phyloP scores from a whole-genome alignment of 805 yeast species.

The Wickerhamomyces chambardii region DNA sequence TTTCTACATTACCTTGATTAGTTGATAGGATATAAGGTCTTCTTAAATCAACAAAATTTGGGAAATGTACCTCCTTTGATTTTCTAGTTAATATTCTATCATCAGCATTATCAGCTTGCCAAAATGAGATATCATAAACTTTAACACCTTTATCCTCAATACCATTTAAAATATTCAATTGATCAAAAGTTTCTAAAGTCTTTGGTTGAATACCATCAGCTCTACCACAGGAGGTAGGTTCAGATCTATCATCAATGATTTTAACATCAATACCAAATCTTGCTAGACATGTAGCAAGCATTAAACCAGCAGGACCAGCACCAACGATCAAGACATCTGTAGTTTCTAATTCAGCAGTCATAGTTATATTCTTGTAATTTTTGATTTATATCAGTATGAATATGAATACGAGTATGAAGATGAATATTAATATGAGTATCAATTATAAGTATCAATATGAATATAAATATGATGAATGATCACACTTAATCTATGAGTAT shows the following conservation, averaged over 20 bases:
- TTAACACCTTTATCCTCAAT: slow-evolving; percentile 18
- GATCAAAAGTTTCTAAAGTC: slow-evolving; percentile 21
- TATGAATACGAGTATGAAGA: no score
- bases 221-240: slow-evolving; percentile 20
- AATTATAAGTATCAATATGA: no score
- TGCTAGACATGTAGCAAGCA: slow-evolving; percentile 22
- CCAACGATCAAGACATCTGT: slow-evolving; percentile 27
- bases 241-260: slow-evolving; percentile 22
- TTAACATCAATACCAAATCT: slow-evolving; percentile 18
- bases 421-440: no score
- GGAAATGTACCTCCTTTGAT: background rate
- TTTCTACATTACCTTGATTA: slow-evolving; percentile 25
- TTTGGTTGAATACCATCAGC: slow-evolving; percentile 26
- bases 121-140: slow-evolving; percentile 22
- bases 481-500: no score
- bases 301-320: slow-evolving; percentile 30
- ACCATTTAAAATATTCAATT: slow-evolving; percentile 18
- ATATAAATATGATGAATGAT: no score
- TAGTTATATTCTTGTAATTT: no score
- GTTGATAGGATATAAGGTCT: slow-evolving; percentile 19
- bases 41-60: slow-evolving; percentile 13
- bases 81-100: background rate
- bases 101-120: slow-evolving; percentile 20
- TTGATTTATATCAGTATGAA: no score
- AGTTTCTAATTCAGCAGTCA: no score